phyloP scores from a whole-genome alignment of 805 yeast species.

The Starmera pachycereana region DNA sequence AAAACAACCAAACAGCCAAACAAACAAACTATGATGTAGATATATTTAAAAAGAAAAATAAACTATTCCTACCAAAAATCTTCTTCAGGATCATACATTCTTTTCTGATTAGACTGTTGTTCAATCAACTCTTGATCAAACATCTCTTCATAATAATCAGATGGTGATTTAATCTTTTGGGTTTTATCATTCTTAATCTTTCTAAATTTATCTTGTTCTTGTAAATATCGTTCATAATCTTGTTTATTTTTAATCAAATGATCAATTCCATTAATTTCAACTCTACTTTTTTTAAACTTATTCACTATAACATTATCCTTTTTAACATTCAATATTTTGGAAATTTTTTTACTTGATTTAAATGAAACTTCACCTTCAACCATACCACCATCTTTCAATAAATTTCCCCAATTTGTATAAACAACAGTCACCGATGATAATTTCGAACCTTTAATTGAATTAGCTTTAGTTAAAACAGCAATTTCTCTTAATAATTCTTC shows the following conservation, averaged over 20 bases:
- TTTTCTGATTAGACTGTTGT: conserved; percentile 33
- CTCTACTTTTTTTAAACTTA: conserved; percentile 52
- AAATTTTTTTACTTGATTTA: conserved; percentile 45
- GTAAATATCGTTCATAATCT: conserved; percentile 21
- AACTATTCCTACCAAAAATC: conserved; percentile 33
- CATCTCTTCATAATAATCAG: conserved; percentile 37
- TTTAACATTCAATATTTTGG: conserved; percentile 39
- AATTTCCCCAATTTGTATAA: conserved; percentile 65
- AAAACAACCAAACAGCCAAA: too few relatives aligned
- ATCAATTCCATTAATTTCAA: conserved; percentile 32
- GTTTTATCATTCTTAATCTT: conserved; percentile 20
- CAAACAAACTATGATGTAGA: neutral
- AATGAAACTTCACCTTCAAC: conserved; percentile 73
- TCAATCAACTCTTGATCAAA: conserved; percentile 35
- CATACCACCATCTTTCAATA: conserved; percentile 60
- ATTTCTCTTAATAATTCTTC: conserved; percentile 39
- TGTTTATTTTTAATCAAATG: conserved; percentile 24
- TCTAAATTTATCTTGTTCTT: conserved; percentile 19
- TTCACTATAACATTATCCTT: conserved; percentile 53
- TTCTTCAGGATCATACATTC: conserved; percentile 46
- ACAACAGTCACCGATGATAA: conserved; percentile 54
- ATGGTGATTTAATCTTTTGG: conserved; percentile 28
- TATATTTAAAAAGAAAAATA: neutral
- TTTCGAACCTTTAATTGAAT: conserved; percentile 69
- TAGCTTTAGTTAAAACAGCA: conserved; percentile 67